These are phyloP conservation scores for Bathelium albidoporum DNA, from an alignment of 495 filamentous ascomycete genomes.

Conservation along the genomic window DNA sequence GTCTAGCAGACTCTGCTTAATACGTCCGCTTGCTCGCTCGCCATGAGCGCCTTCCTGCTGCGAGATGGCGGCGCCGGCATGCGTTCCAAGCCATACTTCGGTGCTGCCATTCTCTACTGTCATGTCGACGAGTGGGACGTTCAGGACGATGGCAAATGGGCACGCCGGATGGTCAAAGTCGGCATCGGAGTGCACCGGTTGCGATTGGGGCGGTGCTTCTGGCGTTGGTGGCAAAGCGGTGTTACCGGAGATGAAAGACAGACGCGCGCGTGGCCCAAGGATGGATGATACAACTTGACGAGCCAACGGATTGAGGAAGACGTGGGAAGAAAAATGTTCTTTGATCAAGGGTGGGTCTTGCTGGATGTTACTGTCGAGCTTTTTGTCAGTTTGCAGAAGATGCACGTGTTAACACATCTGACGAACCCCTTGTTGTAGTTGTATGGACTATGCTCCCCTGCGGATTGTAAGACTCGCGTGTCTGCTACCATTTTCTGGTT, in stretches of 20 bases:
- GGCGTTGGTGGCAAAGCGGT: neutral
- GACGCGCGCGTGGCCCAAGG: neutral
- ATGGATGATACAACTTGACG: neutral
- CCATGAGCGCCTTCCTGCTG: slow-evolving; percentile 38
- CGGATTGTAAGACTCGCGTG: neutral
- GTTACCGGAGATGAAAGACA: neutral
- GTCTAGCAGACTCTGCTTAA: slow-evolving; percentile 33
- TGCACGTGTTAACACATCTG: neutral
- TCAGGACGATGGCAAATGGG: slow-evolving; percentile 45
- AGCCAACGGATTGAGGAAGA: neutral
- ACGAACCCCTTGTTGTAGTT: slow-evolving; percentile 4
- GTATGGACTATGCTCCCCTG: neutral
- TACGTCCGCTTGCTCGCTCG: slow-evolving; percentile 40
- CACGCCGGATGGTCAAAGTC: slow-evolving; percentile 42
- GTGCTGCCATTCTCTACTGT: slow-evolving; percentile 45
- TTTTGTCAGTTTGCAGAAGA: neutral
- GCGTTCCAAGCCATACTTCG: slow-evolving; percentile 50
- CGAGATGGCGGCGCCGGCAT: slow-evolving; percentile 25
- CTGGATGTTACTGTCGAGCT: slow-evolving; percentile 3
- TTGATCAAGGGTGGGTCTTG: slow-evolving; percentile 3
- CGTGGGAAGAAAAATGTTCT: neutral
- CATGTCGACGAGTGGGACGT: slow-evolving; percentile 43
- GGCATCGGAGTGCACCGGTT: slow-evolving; percentile 47
- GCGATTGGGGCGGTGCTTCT: slow-evolving; percentile 15
- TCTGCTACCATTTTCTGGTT: slow-evolving; percentile 6